Evolutionary conservation across 495 filamentous ascomycete species (phyloP).

Genomic region (Collariella sp.): DNA sequence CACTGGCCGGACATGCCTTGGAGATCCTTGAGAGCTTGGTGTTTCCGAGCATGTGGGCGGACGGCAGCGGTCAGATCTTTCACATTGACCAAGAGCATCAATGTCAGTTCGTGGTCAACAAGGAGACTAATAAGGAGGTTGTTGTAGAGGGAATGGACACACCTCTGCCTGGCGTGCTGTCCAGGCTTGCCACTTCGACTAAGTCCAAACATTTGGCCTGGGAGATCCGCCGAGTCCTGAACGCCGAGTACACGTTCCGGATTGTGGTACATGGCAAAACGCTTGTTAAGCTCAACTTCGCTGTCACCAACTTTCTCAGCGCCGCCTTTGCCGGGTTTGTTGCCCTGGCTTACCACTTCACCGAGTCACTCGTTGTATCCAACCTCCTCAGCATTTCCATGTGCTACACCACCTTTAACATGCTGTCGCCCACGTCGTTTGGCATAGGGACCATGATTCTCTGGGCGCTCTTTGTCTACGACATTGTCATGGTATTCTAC

Average conservation of each 20-base stretch:
- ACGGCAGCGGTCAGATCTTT: constrained; percentile 35
- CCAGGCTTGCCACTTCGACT: constrained; percentile 22
- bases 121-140: constrained; percentile 10
- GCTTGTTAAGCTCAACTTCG: constrained; percentile 29
- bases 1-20: constrained; percentile 59
- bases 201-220: constrained; percentile 27
- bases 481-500: constrained; percentile 96
- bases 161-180: constrained; percentile 39
- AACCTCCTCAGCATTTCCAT: constrained; percentile 84
- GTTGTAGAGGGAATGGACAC: constrained; percentile 24
- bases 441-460: constrained; percentile 72
- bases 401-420: constrained; percentile 68
- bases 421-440: constrained; percentile 89
- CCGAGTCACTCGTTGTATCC: constrained; percentile 63
- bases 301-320: constrained; percentile 44
- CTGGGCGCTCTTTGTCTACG: constrained; percentile 77
- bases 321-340: constrained; percentile 48
- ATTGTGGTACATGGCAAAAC: constrained; percentile 32
- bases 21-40: constrained; percentile 56
- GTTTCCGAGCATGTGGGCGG: constrained; percentile 59
- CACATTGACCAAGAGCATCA: constrained; percentile 32
- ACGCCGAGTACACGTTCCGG: constrained; percentile 41
- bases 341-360: constrained; percentile 60
- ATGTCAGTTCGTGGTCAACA: constrained; percentile 18
- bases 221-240: constrained; percentile 37